phyloP scores from a whole-genome alignment of 2,329 filamentous ascomycete species.

The Plenodomus lindquistii region DNA sequence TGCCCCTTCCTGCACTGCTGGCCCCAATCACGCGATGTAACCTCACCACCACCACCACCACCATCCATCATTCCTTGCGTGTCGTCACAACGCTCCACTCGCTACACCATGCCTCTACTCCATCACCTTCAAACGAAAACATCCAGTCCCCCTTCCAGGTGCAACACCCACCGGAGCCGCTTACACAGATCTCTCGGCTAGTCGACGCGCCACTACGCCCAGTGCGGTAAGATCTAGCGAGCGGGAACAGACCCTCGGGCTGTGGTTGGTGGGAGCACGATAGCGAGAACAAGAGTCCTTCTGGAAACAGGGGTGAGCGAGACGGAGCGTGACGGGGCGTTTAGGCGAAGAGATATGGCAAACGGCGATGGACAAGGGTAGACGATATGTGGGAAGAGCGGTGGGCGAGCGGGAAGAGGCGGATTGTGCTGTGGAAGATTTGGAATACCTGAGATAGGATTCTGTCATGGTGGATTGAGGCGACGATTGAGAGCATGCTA shows the following conservation, averaged over 20 bases:
- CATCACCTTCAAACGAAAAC: background rate
- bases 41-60: background rate
- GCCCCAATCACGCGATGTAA: background rate
- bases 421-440: background rate
- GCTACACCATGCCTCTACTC: background rate
- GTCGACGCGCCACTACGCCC: background rate
- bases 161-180: background rate
- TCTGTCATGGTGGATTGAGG: no score
- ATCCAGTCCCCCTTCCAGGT: background rate
- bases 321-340: conserved; percentile 9
- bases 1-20: no score
- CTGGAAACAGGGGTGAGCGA: conserved; percentile 18
- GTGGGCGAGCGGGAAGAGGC: background rate
- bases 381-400: conserved; percentile 1
- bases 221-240: background rate
- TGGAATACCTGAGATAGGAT: no score
- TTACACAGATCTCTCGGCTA: background rate
- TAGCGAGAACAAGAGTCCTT: conserved; percentile 1
- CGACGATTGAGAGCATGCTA: no score
- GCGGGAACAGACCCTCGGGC: background rate
- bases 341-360: background rate
- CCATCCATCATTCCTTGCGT: background rate
- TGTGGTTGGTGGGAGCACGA: background rate
- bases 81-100: background rate
- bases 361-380: conserved; percentile 6